These are phyloP conservation scores for Amaranthus hypochondriacus DNA, from an alignment of 148 eudicot genomes.

Conservation along the genomic window DNA sequence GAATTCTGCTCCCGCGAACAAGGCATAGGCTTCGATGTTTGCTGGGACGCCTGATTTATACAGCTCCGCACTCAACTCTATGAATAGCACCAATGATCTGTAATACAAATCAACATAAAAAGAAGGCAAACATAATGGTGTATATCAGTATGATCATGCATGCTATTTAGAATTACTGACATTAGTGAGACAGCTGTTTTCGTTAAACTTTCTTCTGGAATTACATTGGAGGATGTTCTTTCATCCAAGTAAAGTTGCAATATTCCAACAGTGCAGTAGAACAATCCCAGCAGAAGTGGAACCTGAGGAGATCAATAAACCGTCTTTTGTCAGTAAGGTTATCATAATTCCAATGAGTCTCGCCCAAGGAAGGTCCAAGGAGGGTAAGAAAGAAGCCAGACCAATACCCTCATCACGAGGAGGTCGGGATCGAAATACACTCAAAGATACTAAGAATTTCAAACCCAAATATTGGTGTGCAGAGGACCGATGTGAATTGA, in stretches of 20 bases:
- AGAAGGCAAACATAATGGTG: background rate
- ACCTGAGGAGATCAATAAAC: slow-evolving; percentile 37
- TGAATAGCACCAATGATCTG: slow-evolving; percentile 61
- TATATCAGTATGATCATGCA: background rate
- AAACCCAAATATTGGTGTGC: slow-evolving; percentile 78
- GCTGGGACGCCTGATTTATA: slow-evolving; percentile 72
- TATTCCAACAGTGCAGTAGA: slow-evolving; percentile 65
- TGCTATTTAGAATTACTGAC: slow-evolving; percentile 32
- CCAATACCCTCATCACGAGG: too few species aligned
- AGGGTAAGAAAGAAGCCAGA: background rate
- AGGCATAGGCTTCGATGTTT: slow-evolving; percentile 71
- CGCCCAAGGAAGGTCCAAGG: background rate
- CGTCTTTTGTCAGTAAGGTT: too few species aligned
- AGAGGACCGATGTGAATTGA: slow-evolving; percentile 74
- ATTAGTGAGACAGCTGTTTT: slow-evolving; percentile 50
- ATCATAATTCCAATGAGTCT: too few species aligned
- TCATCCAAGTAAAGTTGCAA: slow-evolving; percentile 65
- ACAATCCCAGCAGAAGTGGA: slow-evolving; percentile 67
- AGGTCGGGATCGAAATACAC: too few species aligned
- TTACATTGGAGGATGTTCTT: slow-evolving; percentile 23
- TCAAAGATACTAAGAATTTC: background rate
- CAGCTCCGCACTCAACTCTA: slow-evolving; percentile 70
- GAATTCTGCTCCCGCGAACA: slow-evolving; percentile 69
- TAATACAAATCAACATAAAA: slow-evolving; percentile 3
- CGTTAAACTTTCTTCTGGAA: slow-evolving; percentile 24